phyloP scores from a whole-genome alignment of 2,329 filamentous ascomycete species.

The Fusarium mundagurra region DNA sequence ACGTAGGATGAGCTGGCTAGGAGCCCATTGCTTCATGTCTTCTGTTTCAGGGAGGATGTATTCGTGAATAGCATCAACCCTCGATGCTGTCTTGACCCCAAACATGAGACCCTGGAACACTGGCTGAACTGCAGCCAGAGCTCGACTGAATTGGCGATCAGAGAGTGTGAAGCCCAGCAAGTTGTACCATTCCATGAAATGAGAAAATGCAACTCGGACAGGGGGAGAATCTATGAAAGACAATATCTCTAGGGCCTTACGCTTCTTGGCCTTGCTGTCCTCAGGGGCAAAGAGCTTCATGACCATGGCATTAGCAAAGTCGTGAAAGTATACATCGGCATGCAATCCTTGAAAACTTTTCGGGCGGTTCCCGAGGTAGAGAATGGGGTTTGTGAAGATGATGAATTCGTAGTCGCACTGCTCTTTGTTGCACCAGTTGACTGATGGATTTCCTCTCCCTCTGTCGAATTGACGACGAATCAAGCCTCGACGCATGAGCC shows the following conservation, averaged over 20 bases:
- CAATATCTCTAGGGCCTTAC: slow-evolving; percentile 27
- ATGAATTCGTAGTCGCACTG: slow-evolving; percentile 15
- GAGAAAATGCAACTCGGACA: slow-evolving; percentile 37
- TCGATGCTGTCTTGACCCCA: slow-evolving; percentile 8
- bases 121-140: slow-evolving; percentile 11
- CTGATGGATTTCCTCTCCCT: slow-evolving; percentile 30
- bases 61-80: slow-evolving; percentile 4
- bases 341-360: slow-evolving; percentile 8
- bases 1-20: slow-evolving; percentile 29
- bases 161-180: background rate
- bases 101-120: slow-evolving; percentile 35
- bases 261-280: slow-evolving; percentile 1
- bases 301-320: slow-evolving; percentile 32
- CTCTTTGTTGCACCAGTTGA: slow-evolving; percentile 32
- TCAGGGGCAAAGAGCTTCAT: slow-evolving; percentile 10
- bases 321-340: slow-evolving; percentile 24
- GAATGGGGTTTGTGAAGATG: slow-evolving; percentile 14
- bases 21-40: background rate
- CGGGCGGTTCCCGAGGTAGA: slow-evolving; percentile 3
- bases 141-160: slow-evolving; percentile 2
- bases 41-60: slow-evolving; percentile 1
- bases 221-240: slow-evolving; percentile 43
- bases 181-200: slow-evolving; percentile 9
- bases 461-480: slow-evolving; percentile 27
- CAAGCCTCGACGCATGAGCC: slow-evolving; percentile 22